phyloP scores from a whole-genome alignment of 495 filamentous ascomycete species.

The Peziza echinospora region DNA sequence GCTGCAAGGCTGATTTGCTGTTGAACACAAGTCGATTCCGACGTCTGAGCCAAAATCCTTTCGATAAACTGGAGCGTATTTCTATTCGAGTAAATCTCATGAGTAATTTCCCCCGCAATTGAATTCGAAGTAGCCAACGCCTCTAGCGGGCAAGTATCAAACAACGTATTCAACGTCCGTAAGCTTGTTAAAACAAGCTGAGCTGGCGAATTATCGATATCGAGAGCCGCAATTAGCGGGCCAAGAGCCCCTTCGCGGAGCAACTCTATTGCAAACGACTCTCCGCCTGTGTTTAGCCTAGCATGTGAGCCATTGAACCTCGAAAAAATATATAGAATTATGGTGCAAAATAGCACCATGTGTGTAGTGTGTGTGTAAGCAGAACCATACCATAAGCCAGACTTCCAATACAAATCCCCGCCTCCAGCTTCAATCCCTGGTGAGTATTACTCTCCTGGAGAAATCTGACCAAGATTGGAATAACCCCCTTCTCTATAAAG shows the following conservation, averaged over 20 bases:
- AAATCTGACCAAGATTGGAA: constrained; percentile 43
- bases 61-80: constrained; percentile 23
- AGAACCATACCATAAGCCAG: constrained; percentile 51
- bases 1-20: constrained; percentile 47
- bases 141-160: constrained; percentile 35
- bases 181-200: constrained; percentile 50
- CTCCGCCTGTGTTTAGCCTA: constrained; percentile 38
- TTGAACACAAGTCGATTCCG: constrained; percentile 28
- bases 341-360: neutral
- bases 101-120: constrained; percentile 3
- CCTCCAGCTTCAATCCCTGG: constrained; percentile 50
- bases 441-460: constrained; percentile 30
- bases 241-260: constrained; percentile 42
- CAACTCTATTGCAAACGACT: constrained; percentile 54
- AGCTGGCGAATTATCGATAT: constrained; percentile 38
- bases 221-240: constrained; percentile 43
- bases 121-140: constrained; percentile 9
- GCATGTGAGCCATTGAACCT: constrained; percentile 3
- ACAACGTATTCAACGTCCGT: constrained; percentile 48
- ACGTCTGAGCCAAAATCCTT: constrained; percentile 41
- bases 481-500: constrained; percentile 45
- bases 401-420: constrained; percentile 58
- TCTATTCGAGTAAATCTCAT: constrained; percentile 10
- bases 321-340: neutral
- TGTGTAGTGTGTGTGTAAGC: neutral